Evolutionary conservation across 495 filamentous ascomycete genomes (phyloP).

Genomic region (Cetradonia linearis): DNA sequence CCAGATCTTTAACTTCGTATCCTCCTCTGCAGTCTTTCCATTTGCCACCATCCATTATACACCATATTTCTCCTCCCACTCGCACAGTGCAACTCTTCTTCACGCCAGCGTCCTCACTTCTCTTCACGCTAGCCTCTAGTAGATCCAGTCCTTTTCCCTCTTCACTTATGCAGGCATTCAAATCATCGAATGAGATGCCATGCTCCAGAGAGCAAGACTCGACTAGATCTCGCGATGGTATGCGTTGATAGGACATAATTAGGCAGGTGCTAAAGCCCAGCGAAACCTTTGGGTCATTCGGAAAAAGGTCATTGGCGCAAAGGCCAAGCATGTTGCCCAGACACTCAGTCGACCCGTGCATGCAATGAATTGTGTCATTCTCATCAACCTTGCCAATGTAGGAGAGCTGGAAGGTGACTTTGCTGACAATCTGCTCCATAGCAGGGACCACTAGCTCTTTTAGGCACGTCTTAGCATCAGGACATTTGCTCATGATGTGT

Average conservation of each 20-base stretch:
- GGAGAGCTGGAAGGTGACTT: conserved; percentile 82
- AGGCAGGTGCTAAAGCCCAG: conserved; percentile 90
- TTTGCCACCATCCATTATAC: conserved; percentile 65
- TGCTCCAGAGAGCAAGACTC: conserved; percentile 82
- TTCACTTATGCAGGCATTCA: conserved; percentile 72
- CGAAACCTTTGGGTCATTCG: conserved; percentile 68
- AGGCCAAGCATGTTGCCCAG: conserved; percentile 90
- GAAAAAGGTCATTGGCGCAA: conserved; percentile 71
- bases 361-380: conserved; percentile 63
- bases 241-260: conserved; percentile 55
- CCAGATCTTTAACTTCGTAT: conserved; percentile 56
- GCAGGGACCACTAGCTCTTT: conserved; percentile 70
- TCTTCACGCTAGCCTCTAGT: conserved; percentile 65
- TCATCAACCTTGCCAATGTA: conserved; percentile 58
- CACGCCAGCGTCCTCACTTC: conserved; percentile 56
- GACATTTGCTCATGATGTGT: conserved; percentile 94
- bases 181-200: conserved; percentile 67
- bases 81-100: conserved; percentile 83
- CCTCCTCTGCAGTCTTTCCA: conserved; percentile 76
- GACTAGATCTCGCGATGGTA: conserved; percentile 64
- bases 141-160: conserved; percentile 56
- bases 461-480: conserved; percentile 73
- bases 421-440: conserved; percentile 69
- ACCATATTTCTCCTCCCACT: conserved; percentile 67
- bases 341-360: conserved; percentile 82